These are phyloP conservation scores for Penicillium roqueforti DNA, from an alignment of 495 filamentous ascomycete genomes.

Conservation along the genomic window DNA sequence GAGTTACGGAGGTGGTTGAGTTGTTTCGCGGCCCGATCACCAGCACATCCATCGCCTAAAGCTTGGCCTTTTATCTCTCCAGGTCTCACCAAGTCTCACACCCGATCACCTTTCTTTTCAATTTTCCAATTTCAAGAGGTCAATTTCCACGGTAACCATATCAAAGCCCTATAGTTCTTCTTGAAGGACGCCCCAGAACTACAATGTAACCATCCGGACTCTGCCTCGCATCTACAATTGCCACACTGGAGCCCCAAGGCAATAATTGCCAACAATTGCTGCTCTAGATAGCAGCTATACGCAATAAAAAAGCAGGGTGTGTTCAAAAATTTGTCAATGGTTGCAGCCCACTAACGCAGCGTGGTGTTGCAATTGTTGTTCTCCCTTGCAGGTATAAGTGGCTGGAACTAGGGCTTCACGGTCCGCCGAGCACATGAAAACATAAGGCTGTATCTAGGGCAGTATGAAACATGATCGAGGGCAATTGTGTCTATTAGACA, in stretches of 20 bases:
- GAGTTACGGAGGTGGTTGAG: not conserved
- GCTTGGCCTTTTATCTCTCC: conserved; percentile 13
- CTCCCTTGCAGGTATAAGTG: conserved; percentile 23
- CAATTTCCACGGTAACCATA: not conserved
- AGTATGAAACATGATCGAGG: not conserved
- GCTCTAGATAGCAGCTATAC: conserved; percentile 7
- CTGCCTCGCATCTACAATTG: not conserved
- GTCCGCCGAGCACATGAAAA: conserved; percentile 10
- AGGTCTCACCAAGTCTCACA: not conserved
- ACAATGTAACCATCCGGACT: not conserved
- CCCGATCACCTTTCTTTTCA: not conserved
- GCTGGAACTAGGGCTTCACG: conserved; percentile 13
- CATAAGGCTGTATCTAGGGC: conserved; percentile 13
- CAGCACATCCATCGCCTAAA: conserved; percentile 14
- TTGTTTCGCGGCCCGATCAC: conserved; percentile 5
- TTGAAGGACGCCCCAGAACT: not conserved
- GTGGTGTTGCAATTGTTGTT: conserved; percentile 1
- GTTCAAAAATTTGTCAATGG: not conserved
- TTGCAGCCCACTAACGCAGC: not conserved
- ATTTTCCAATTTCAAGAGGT: not conserved
- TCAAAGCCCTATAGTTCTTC: not conserved
- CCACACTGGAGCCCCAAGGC: not conserved
- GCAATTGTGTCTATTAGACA: not conserved
- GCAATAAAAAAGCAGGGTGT: conserved; percentile 4
- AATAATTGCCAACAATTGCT: conserved; percentile 13